Percentiles rank a stretch among this genome's conserved stretches.
Conservation (phyloP, 176 grass and related monocot species). For the Guadua angustifolia region DNA sequence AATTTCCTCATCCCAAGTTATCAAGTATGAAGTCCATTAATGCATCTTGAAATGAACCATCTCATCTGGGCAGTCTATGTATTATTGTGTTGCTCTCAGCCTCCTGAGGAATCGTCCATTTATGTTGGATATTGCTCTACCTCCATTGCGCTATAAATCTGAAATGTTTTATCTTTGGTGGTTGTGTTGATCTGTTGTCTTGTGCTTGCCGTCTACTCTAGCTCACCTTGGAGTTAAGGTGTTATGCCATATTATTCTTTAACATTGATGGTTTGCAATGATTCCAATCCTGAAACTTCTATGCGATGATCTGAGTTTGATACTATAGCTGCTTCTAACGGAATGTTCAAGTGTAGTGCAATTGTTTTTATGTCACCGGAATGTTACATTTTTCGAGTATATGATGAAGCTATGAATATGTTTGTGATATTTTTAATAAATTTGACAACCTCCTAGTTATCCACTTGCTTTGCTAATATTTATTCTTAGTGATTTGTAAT, state of each 20-base stretch:
- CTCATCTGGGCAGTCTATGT: no score
- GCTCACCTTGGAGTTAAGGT: slow-evolving; percentile 44
- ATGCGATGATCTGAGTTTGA: slow-evolving; percentile 40
- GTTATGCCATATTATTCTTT: neutral
- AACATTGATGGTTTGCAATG: slow-evolving; percentile 37
- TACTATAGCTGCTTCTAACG: slow-evolving; percentile 47
- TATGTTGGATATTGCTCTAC: slow-evolving; percentile 46
- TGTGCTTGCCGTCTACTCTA: slow-evolving; percentile 29
- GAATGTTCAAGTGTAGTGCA: slow-evolving; percentile 42
- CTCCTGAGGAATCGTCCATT: no score
- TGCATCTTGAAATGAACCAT: no score
- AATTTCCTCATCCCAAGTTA: no score
- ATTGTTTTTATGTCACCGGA: slow-evolving; percentile 45
- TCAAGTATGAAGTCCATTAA: no score
- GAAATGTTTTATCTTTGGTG: slow-evolving; percentile 43
- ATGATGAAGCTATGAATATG: slow-evolving; percentile 43
- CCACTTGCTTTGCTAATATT: no score
- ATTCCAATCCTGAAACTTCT: slow-evolving; percentile 40
- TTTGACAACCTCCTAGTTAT: no score
- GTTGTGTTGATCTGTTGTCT: slow-evolving; percentile 41
- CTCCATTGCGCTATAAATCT: slow-evolving; percentile 25
- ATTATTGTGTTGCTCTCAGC: no score
- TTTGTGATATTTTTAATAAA: slow-evolving; percentile 25
- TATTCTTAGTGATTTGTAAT: no score
- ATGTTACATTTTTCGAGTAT: slow-evolving; percentile 40